A percentile compares a stretch with the other conserved stretches of the same genome.
Evolutionary conservation across 345 rosid genomes (phyloP).

Genomic region (Linum usitatissimum): DNA sequence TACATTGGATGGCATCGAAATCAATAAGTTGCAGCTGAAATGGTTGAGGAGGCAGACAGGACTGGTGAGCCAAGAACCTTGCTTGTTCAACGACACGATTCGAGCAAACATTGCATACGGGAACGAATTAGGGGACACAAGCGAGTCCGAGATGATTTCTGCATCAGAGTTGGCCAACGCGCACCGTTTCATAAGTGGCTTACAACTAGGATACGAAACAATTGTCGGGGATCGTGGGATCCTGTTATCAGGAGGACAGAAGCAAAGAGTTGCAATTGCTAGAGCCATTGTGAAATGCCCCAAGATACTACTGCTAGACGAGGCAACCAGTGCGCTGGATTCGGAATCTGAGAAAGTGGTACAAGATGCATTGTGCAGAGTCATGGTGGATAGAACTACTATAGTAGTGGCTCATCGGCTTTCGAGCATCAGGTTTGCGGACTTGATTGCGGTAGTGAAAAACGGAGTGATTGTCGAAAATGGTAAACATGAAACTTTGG

Average conservation of each 20-base stretch:
- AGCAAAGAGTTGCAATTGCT: constrained; percentile 1
- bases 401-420: background rate
- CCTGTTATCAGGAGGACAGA: background rate
- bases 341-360: background rate
- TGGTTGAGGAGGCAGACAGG: background rate
- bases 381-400: background rate
- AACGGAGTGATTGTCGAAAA: background rate
- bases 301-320: background rate
- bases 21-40: background rate
- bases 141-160: background rate
- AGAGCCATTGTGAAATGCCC: background rate
- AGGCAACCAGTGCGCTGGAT: constrained; percentile 1
- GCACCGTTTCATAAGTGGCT: background rate
- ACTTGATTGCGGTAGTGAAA: background rate
- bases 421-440: background rate
- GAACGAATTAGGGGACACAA: background rate
- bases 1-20: background rate
- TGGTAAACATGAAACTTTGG: background rate
- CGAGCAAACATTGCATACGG: constrained; percentile 4
- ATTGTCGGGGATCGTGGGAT: background rate
- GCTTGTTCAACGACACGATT: background rate
- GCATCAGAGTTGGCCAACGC: background rate
- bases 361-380: background rate
- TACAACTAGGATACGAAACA: background rate
- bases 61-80: constrained; percentile 1